phyloP scores from a whole-genome alignment of 345 rosid species.

The Eucalyptus regnans region DNA sequence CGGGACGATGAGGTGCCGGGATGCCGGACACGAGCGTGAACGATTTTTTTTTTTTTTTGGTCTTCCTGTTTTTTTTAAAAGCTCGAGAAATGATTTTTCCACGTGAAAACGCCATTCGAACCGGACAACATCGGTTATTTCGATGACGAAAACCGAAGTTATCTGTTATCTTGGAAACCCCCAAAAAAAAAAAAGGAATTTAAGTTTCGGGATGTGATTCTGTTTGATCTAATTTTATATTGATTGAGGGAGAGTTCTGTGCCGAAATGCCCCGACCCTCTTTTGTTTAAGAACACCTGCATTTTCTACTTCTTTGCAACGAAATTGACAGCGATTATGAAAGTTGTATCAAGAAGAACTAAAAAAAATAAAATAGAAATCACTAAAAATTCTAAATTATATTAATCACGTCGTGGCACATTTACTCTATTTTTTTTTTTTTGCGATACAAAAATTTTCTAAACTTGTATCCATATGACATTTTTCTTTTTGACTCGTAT shows the following conservation, averaged over 20 bases:
- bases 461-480: too few species aligned
- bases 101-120: not conserved
- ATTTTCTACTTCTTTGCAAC: not conserved
- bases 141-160: not conserved
- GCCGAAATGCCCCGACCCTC: not conserved
- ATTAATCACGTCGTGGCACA: accelerated
- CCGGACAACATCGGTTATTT: not conserved
- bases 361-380: too few species aligned
- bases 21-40: not conserved
- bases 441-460: not conserved
- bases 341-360: not conserved
- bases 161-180: not conserved
- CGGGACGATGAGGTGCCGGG: not conserved
- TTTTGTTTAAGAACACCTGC: not conserved
- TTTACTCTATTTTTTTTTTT: too few species aligned
- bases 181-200: too few species aligned
- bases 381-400: too few species aligned
- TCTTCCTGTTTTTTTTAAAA: not conserved
- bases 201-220: too few species aligned
- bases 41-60: not conserved
- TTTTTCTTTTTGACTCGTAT: not conserved
- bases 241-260: not conserved
- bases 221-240: not conserved
- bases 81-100: not conserved
- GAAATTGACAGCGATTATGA: not conserved